Conservation (phyloP, 1,284 basidiomycete genomes). For the Fomitopsis betulina region DNA sequence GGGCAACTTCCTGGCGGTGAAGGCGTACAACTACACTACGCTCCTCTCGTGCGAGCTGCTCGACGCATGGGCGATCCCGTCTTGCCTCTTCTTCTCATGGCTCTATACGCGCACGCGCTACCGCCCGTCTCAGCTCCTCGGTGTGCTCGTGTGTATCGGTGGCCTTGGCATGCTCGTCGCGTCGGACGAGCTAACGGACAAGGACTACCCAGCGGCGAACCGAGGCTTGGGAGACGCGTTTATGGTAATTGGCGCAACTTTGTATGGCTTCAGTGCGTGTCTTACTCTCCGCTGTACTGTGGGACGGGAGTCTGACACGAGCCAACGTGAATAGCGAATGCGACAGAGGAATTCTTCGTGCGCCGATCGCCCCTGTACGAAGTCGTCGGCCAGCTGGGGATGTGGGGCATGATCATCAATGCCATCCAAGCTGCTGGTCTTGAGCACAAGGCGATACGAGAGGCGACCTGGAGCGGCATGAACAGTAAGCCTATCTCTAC, state of each 20-base stretch:
- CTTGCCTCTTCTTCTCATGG: constrained; percentile 79
- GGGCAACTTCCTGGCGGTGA: constrained; percentile 81
- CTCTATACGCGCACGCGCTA: constrained; percentile 77
- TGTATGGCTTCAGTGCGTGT: constrained; percentile 78
- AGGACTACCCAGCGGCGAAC: constrained; percentile 60
- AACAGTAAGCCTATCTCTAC: constrained; percentile 43
- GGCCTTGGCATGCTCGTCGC: constrained; percentile 76
- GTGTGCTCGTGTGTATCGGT: constrained; percentile 67
- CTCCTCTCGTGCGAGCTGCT: constrained; percentile 84
- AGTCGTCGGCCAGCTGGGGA: constrained; percentile 80
- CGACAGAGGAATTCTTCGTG: constrained; percentile 84
- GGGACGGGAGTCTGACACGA: background rate
- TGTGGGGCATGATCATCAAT: constrained; percentile 80
- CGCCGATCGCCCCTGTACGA: constrained; percentile 78
- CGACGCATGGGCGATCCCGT: constrained; percentile 85
- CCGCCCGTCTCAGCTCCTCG: constrained; percentile 78
- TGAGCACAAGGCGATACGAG: constrained; percentile 64
- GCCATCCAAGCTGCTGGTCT: constrained; percentile 72
- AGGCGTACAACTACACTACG: constrained; percentile 84
- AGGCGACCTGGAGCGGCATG: constrained; percentile 64
- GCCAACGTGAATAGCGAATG: constrained; percentile 53
- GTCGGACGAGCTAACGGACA: constrained; percentile 67
- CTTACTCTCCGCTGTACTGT: background rate
- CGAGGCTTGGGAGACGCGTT: constrained; percentile 80
- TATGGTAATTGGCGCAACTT: constrained; percentile 79